phyloP scores from a whole-genome alignment of 768 basidiomycete species.

The Panellus pusillus region DNA sequence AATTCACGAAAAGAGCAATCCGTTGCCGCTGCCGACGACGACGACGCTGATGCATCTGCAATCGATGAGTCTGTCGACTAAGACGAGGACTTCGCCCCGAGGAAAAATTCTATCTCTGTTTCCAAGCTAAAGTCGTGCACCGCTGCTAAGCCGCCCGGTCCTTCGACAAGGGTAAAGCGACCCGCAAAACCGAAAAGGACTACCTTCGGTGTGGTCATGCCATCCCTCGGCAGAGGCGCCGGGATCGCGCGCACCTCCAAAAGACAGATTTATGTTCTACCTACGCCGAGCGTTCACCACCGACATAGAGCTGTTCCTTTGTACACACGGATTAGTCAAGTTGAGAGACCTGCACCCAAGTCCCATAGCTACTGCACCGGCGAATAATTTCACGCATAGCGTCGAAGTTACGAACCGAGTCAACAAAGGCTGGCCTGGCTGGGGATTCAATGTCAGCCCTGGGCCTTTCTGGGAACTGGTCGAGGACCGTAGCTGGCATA shows the following conservation, averaged over 20 bases:
- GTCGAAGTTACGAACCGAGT: slow-evolving; percentile 51
- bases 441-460: too few relatives aligned
- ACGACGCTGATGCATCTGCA: slow-evolving; percentile 24
- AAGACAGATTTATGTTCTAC: slow-evolving; percentile 58
- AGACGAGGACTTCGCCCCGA: slow-evolving; percentile 21
- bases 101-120: slow-evolving; percentile 22
- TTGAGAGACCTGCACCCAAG: slow-evolving; percentile 56
- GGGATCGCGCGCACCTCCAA: slow-evolving; percentile 38
- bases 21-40: slow-evolving; percentile 30
- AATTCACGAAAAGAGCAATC: slow-evolving; percentile 33
- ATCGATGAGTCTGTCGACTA: slow-evolving; percentile 22
- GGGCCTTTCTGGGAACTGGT: slow-evolving; percentile 80
- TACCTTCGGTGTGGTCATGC: slow-evolving; percentile 11
- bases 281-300: slow-evolving; percentile 68
- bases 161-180: slow-evolving; percentile 30
- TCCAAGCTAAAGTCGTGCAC: slow-evolving; percentile 11
- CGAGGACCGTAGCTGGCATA: slow-evolving; percentile 79
- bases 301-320: slow-evolving; percentile 70
- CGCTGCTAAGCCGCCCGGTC: slow-evolving; percentile 14
- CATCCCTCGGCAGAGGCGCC: slow-evolving; percentile 24
- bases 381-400: slow-evolving; percentile 57
- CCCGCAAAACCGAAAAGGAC: slow-evolving; percentile 27
- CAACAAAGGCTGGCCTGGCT: slow-evolving; percentile 68
- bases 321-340: slow-evolving; percentile 47
- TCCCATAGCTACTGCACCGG: slow-evolving; percentile 39